phyloP scores from a whole-genome alignment of 345 rosid genomes.

The Rhizophora apiculata region DNA sequence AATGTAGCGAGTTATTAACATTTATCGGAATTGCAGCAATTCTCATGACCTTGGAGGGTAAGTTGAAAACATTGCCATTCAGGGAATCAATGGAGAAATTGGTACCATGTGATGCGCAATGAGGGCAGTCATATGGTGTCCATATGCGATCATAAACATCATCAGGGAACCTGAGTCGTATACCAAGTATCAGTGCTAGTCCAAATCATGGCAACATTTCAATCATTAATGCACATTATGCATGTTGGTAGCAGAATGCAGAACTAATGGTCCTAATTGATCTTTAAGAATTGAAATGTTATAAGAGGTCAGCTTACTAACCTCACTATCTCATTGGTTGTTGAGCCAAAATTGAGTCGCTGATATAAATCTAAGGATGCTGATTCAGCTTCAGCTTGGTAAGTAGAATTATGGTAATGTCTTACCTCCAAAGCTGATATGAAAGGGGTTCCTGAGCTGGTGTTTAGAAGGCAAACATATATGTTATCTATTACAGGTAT shows the following conservation, averaged over 20 bases:
- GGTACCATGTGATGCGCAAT: neutral
- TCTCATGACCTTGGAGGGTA: conserved; percentile 28
- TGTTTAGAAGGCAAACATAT: conserved; percentile 31
- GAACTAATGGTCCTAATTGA: too few relatives aligned
- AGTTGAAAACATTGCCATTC: conserved; percentile 8
- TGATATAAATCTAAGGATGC: neutral
- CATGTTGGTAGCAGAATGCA: too few relatives aligned
- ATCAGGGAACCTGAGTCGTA: conserved; percentile 17
- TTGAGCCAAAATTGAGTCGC: conserved; percentile 34
- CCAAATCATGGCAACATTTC: neutral
- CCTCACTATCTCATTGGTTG: conserved; percentile 23
- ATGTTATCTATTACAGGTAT: conserved; percentile 16
- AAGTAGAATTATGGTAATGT: conserved; percentile 24
- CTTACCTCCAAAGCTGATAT: conserved; percentile 33
- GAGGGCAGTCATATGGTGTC: conserved; percentile 22
- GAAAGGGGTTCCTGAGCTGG: conserved; percentile 31
- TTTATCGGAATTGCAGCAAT: conserved; percentile 23
- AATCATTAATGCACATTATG: too few relatives aligned
- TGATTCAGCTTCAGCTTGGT: neutral
- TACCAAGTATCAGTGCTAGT: neutral
- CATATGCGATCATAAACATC: conserved; percentile 35
- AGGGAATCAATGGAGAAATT: conserved; percentile 11
- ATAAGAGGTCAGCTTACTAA: conserved; percentile 1
- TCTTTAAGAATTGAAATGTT: too few relatives aligned
- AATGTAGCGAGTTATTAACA: conserved; percentile 6